These are phyloP conservation scores for Penicillium sp. DNA, from an alignment of 2,329 filamentous ascomycete genomes.

Conservation along the genomic window DNA sequence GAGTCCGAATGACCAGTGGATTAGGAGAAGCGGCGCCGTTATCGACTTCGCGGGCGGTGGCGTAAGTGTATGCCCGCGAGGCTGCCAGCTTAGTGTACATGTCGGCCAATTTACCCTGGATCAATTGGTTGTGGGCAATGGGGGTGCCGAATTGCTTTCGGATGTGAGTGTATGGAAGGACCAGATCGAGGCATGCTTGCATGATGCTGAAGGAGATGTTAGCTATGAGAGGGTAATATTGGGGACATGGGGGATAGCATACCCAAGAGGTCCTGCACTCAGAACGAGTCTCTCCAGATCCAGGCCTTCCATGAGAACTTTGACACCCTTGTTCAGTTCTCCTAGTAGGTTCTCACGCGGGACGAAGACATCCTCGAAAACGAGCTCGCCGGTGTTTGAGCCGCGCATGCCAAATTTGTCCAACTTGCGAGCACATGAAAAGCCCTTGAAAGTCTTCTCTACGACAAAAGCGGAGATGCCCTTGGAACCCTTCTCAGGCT, in stretches of 20 bases:
- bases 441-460: slow-evolving; percentile 71
- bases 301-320: slow-evolving; percentile 93
- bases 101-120: slow-evolving; percentile 91
- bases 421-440: slow-evolving; percentile 85
- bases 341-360: slow-evolving; percentile 83
- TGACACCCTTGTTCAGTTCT: slow-evolving; percentile 78
- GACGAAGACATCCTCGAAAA: slow-evolving; percentile 90
- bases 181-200: slow-evolving; percentile 86
- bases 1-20: slow-evolving; percentile 68
- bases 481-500: slow-evolving; percentile 78
- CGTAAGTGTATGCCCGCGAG: slow-evolving; percentile 84
- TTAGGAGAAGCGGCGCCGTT: slow-evolving; percentile 61
- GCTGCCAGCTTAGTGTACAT: slow-evolving; percentile 96
- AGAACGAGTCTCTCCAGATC: slow-evolving; percentile 93
- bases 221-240: slow-evolving; percentile 10
- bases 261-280: slow-evolving; percentile 84
- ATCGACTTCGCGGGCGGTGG: slow-evolving; percentile 79
- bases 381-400: slow-evolving; percentile 91
- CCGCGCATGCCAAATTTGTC: slow-evolving; percentile 99
- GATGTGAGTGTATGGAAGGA: slow-evolving; percentile 86
- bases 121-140: slow-evolving; percentile 88
- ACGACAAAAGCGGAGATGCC: slow-evolving; percentile 96
- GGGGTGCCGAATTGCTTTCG: slow-evolving; percentile 86
- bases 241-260: slow-evolving; percentile 21
- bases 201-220: slow-evolving; percentile 66